Percentiles rank a stretch among this genome's conserved stretches.
These are phyloP conservation scores for Penicillium sumatraense DNA, from an alignment of 2,329 filamentous ascomycete species.

Conservation along the genomic window DNA sequence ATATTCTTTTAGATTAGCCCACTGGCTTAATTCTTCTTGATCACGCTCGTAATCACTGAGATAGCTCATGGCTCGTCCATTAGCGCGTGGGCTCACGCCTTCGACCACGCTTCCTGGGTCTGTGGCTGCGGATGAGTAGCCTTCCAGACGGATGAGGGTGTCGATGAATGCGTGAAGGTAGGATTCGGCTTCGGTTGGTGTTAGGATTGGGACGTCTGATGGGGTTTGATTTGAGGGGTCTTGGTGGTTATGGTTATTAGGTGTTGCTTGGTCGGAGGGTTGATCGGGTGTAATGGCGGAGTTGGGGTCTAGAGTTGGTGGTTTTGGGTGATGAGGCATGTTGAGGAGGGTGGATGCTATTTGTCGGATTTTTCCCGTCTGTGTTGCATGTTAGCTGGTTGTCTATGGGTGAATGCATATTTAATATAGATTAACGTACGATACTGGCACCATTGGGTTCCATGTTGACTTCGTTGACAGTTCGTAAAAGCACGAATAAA, in stretches of 20 bases:
- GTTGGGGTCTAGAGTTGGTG: not conserved
- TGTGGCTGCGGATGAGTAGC: slow-evolving; percentile 47
- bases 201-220: slow-evolving; percentile 36
- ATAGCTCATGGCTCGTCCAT: slow-evolving; percentile 42
- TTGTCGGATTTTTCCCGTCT: slow-evolving; percentile 82
- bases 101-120: slow-evolving; percentile 36
- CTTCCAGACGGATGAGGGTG: slow-evolving; percentile 74
- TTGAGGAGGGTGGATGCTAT: slow-evolving; percentile 81
- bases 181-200: slow-evolving; percentile 64
- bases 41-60: slow-evolving; percentile 62
- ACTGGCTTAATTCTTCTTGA: slow-evolving; percentile 74
- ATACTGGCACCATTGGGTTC: slow-evolving; percentile 71
- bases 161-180: slow-evolving; percentile 75
- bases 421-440: slow-evolving; percentile 54
- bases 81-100: slow-evolving; percentile 48
- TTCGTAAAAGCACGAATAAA: slow-evolving; percentile 73
- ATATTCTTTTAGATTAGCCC: slow-evolving; percentile 79
- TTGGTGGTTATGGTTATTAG: slow-evolving; percentile 67
- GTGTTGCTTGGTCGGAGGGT: slow-evolving; percentile 38
- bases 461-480: slow-evolving; percentile 82
- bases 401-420: not conserved
- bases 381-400: slow-evolving; percentile 10
- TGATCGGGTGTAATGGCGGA: slow-evolving; percentile 18
- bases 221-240: slow-evolving; percentile 58
- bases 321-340: slow-evolving; percentile 58